A percentile compares a stretch with the other conserved stretches of the same genome.
Evolutionary conservation across 2,329 filamentous ascomycete genomes (phyloP).

Genomic region (Botrytis hyacinthi): DNA sequence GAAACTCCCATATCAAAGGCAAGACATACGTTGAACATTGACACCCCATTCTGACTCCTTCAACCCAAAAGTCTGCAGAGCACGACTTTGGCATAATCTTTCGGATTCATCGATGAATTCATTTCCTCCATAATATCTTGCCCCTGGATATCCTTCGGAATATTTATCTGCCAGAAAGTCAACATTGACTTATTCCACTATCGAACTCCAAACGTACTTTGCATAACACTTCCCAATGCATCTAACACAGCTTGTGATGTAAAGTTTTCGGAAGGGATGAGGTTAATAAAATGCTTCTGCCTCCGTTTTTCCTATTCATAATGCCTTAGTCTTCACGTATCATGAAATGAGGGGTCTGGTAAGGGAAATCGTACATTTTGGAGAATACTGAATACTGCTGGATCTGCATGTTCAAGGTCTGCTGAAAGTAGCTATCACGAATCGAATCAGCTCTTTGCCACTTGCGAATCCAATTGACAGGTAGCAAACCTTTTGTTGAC

Average conservation of each 20-base stretch:
- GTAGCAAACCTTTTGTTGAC: slow-evolving; percentile 56
- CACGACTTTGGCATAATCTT: slow-evolving; percentile 83
- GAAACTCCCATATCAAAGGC: not conserved
- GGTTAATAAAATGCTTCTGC: slow-evolving; percentile 97
- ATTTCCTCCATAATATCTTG: slow-evolving; percentile 94
- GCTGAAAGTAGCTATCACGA: slow-evolving; percentile 68
- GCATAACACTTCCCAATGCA: slow-evolving; percentile 90
- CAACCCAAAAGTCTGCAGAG: slow-evolving; percentile 81
- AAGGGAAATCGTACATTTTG: slow-evolving; percentile 64
- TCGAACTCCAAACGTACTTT: slow-evolving; percentile 58
- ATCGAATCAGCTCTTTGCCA: slow-evolving; percentile 23
- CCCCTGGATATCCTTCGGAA: slow-evolving; percentile 95
- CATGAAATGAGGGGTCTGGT: not conserved
- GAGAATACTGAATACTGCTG: slow-evolving; percentile 82
- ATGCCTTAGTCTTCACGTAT: slow-evolving; percentile 17
- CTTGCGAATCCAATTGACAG: not conserved
- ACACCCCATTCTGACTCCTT: slow-evolving; percentile 90
- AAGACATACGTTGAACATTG: slow-evolving; percentile 76
- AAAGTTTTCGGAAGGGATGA: slow-evolving; percentile 94
- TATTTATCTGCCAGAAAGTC: slow-evolving; percentile 72
- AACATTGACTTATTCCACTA: slow-evolving; percentile 41
- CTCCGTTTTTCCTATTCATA: slow-evolving; percentile 77
- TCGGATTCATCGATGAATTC: slow-evolving; percentile 93
- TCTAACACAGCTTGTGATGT: slow-evolving; percentile 91
- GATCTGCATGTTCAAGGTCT: slow-evolving; percentile 79